Evolutionary conservation across 2,329 filamentous ascomycete species (phyloP).

Genomic region (Penicillium occitanis): DNA sequence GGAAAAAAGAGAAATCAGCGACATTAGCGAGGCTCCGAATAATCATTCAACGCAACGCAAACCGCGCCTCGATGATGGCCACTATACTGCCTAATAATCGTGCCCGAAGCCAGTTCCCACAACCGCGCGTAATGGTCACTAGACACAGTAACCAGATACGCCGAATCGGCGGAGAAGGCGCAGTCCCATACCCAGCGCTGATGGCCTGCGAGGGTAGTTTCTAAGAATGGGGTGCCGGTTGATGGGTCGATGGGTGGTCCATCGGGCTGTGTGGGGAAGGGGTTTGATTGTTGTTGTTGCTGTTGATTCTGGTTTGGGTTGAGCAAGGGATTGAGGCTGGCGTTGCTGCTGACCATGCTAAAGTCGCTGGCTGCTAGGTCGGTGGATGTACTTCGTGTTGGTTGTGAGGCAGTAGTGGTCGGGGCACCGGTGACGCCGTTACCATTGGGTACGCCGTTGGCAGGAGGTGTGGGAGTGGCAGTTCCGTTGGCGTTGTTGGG

Average conservation of each 20-base stretch:
- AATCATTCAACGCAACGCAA: slow-evolving; percentile 90
- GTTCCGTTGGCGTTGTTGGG: slow-evolving; percentile 17
- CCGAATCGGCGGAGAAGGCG: slow-evolving; percentile 88
- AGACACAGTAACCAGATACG: slow-evolving; percentile 89
- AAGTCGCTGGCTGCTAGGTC: slow-evolving; percentile 20
- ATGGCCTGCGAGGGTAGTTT: slow-evolving; percentile 84
- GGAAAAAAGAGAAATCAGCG: background rate
- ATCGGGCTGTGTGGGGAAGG: slow-evolving; percentile 38
- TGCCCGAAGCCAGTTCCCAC: slow-evolving; percentile 84
- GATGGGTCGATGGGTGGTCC: slow-evolving; percentile 44
- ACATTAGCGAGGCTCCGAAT: slow-evolving; percentile 50
- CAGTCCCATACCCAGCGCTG: slow-evolving; percentile 98
- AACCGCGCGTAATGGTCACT: slow-evolving; percentile 89
- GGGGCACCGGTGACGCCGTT: background rate
- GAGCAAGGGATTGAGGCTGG: slow-evolving; percentile 15
- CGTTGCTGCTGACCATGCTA: slow-evolving; percentile 12
- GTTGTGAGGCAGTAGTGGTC: background rate
- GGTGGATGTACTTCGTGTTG: slow-evolving; percentile 15
- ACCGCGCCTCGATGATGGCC: slow-evolving; percentile 90
- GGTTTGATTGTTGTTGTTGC: slow-evolving; percentile 20
- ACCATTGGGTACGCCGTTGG: slow-evolving; percentile 4
- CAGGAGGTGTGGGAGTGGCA: slow-evolving; percentile 2
- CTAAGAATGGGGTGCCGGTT: slow-evolving; percentile 66
- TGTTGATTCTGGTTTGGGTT: slow-evolving; percentile 29
- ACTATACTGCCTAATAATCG: slow-evolving; percentile 92